Evolutionary conservation across 2,329 filamentous ascomycete genomes (phyloP).

Genomic region (Fusarium poae): DNA sequence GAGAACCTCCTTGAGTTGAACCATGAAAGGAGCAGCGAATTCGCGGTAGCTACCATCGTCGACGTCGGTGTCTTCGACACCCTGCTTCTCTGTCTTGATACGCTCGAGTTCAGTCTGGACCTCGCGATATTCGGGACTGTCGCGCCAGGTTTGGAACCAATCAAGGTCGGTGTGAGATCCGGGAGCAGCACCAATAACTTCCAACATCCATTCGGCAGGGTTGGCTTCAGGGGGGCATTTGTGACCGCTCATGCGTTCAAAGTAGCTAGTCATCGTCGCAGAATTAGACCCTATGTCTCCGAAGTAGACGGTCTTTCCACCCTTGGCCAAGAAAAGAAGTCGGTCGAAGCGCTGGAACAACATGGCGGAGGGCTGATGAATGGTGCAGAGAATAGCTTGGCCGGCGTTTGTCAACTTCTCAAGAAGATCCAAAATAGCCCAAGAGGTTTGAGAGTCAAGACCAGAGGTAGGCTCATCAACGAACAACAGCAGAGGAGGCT

Average conservation of each 20-base stretch:
- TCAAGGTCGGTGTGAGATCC: slow-evolving; percentile 73
- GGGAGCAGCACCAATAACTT: slow-evolving; percentile 72
- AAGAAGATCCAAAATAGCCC: slow-evolving; percentile 89
- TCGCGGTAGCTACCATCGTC: slow-evolving; percentile 71
- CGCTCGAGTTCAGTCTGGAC: slow-evolving; percentile 70
- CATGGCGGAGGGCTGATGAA: slow-evolving; percentile 96
- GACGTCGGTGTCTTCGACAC: slow-evolving; percentile 48
- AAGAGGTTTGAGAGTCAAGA: slow-evolving; percentile 92
- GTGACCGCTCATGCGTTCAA: slow-evolving; percentile 77
- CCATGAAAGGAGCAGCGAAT: slow-evolving; percentile 80
- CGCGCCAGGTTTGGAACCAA: slow-evolving; percentile 74
- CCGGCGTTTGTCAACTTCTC: slow-evolving; percentile 91
- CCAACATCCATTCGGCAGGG: slow-evolving; percentile 85
- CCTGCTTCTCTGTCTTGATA: slow-evolving; percentile 65
- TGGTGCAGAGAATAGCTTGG: slow-evolving; percentile 95
- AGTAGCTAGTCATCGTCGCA: slow-evolving; percentile 76
- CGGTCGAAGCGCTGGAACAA: slow-evolving; percentile 92
- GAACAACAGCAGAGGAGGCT: slow-evolving; percentile 89
- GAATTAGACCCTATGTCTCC: slow-evolving; percentile 82
- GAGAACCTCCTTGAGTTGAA: slow-evolving; percentile 76
- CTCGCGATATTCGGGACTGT: slow-evolving; percentile 66
- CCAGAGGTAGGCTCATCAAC: slow-evolving; percentile 96
- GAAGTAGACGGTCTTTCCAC: slow-evolving; percentile 85
- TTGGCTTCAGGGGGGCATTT: slow-evolving; percentile 77
- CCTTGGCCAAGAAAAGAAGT: slow-evolving; percentile 80